These are phyloP conservation scores for Candida argentea DNA, from an alignment of 805 yeast genomes.

Conservation along the genomic window DNA sequence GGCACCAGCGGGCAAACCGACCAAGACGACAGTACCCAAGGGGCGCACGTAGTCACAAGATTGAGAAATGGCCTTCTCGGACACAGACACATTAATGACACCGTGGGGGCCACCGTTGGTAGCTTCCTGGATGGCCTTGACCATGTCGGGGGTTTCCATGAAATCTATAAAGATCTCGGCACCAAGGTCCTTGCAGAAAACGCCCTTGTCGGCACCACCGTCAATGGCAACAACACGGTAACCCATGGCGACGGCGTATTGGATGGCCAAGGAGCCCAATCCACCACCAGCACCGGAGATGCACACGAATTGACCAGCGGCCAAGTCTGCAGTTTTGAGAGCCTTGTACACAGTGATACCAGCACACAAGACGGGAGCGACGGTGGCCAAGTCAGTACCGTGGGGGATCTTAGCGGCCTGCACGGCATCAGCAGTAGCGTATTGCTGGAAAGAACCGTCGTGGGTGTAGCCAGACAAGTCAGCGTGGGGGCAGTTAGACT, in stretches of 20 bases:
- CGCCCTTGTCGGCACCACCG: constrained; percentile 65
- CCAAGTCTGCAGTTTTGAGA: constrained; percentile 44
- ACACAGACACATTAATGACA: constrained; percentile 65
- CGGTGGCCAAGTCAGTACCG: constrained; percentile 44
- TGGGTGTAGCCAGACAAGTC: constrained; percentile 69
- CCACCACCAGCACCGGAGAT: constrained; percentile 81
- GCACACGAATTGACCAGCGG: constrained; percentile 65
- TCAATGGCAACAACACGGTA: constrained; percentile 58
- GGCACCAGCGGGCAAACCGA: constrained; percentile 38
- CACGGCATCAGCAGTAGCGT: constrained; percentile 55
- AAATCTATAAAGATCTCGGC: constrained; percentile 19
- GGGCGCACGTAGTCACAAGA: constrained; percentile 30
- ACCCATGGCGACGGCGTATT: constrained; percentile 72
- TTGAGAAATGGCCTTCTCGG: constrained; percentile 55
- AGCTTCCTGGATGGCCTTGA: constrained; percentile 41
- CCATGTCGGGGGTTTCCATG: constrained; percentile 40
- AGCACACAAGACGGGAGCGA: constrained; percentile 58
- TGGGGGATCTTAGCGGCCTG: constrained; percentile 52
- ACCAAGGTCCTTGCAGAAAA: constrained; percentile 12
- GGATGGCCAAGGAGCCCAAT: constrained; percentile 65
- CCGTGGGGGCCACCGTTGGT: constrained; percentile 74
- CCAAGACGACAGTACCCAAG: constrained; percentile 33
- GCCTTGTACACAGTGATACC: constrained; percentile 65
- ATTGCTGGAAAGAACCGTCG: constrained; percentile 61
- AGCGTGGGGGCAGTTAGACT: constrained; percentile 53